Evolutionary conservation across 2,329 filamentous ascomycete genomes (phyloP), one percentile per base, ranked within the genome.

Genomic region (Paecilomyces formosus): DNA sequence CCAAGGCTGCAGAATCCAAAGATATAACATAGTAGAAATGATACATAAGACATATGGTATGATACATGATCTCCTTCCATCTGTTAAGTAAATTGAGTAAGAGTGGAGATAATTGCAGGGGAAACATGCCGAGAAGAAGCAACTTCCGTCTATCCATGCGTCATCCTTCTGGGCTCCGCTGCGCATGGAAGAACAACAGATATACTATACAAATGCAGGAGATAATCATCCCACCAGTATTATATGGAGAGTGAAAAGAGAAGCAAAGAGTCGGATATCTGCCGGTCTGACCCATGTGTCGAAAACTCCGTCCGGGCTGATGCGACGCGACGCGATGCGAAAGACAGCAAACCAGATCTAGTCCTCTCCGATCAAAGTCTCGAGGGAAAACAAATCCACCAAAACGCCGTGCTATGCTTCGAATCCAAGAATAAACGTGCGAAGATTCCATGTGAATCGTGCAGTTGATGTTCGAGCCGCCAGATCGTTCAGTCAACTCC

Each of bases 391-490:
- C 64, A 66, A 62, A 69, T 13, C 24, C 31, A 66, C 66, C 66
- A 63, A 65, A 74, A 75, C 72, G 72, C 72, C 72, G 68, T 75
- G 72, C 72, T 75, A 75, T 75, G 72, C 72, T 66, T 62, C 63
- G 58, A 65, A 71, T 51, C 54, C 52, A 57, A 61, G 31, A 57
- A 49, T 49, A 18, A 57, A 55, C 45, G 53, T 52, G 35, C 28
- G 53, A 31, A 30, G 26, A 54, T 54, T 54, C 53, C 28, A 18
- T 54, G 26, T 35, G 18, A 30, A 55, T 45, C 30, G 22, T 26
- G 33, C n/a, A 28, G 28, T 45, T 45, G 39, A 18, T 45, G 39
- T 21, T 45, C 39, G 39, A 45, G 39, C 39, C 33, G 31, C 30
- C 18, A 45, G 24, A 55, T 54, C 24, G 31, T 13, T 55, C 54